Conservation (phyloP, 768 basidiomycete species). For the Cyclocybe aegerita region DNA sequence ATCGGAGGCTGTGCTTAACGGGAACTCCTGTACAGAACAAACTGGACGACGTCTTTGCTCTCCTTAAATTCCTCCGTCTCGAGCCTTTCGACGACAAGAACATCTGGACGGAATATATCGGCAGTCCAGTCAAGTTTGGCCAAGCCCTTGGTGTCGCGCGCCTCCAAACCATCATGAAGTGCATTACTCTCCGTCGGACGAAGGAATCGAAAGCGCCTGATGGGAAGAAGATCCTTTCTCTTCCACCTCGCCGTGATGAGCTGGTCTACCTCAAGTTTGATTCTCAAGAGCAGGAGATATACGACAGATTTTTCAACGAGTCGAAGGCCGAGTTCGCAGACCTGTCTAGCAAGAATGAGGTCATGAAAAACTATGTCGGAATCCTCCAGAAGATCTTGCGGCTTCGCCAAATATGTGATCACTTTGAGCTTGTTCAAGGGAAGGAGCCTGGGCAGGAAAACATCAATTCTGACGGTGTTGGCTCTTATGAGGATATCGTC, state of each 20-base stretch:
- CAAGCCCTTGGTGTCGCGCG: slow-evolving; percentile 87
- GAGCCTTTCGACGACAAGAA: slow-evolving; percentile 92
- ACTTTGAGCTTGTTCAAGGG: slow-evolving; percentile 84
- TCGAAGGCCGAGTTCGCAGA: slow-evolving; percentile 92
- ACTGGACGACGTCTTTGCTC: slow-evolving; percentile 94
- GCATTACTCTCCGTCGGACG: slow-evolving; percentile 93
- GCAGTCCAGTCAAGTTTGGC: slow-evolving; percentile 89
- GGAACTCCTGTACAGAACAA: slow-evolving; percentile 99
- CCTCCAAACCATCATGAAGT: slow-evolving; percentile 96
- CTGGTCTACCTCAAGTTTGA: slow-evolving; percentile 84
- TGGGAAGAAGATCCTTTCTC: slow-evolving; percentile 80
- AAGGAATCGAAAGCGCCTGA: slow-evolving; percentile 84
- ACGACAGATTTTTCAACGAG: slow-evolving; percentile 85
- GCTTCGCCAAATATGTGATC: slow-evolving; percentile 96
- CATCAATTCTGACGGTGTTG: slow-evolving; percentile 42
- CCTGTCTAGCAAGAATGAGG: slow-evolving; percentile 83
- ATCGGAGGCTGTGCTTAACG: slow-evolving; percentile 91
- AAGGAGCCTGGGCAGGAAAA: slow-evolving; percentile 48
- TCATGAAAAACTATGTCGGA: slow-evolving; percentile 98
- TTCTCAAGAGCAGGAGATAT: slow-evolving; percentile 78
- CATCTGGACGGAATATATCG: slow-evolving; percentile 91
- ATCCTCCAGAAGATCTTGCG: slow-evolving; percentile 96
- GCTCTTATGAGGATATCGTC: slow-evolving; percentile 78
- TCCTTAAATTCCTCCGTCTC: slow-evolving; percentile 93
- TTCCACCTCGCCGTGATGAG: slow-evolving; percentile 91